Conservation (phyloP, 352 stramenopile genomes). For the Lagenidium sp. region DNA sequence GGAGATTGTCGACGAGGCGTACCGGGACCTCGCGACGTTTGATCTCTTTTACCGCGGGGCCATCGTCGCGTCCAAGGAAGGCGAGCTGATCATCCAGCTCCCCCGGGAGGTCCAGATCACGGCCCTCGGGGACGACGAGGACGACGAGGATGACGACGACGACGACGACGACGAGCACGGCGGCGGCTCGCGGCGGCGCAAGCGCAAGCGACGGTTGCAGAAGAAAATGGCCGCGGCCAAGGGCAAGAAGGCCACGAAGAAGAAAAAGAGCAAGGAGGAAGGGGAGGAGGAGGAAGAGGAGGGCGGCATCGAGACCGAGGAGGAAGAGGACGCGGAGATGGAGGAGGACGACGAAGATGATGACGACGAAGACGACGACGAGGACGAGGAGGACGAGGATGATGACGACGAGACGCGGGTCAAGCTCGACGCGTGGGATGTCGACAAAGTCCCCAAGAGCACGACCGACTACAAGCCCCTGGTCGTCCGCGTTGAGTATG, state of each 20-base stretch:
- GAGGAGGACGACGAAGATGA: slow-evolving; percentile 27
- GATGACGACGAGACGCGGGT: slow-evolving; percentile 9
- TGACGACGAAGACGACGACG: slow-evolving; percentile 27
- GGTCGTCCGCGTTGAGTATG: slow-evolving; percentile 70
- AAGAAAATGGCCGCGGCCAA: slow-evolving; percentile 1
- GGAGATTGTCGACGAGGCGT: slow-evolving; percentile 72
- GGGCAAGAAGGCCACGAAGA: slow-evolving; percentile 7
- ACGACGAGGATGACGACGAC: slow-evolving; percentile 5
- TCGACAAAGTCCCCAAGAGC: slow-evolving; percentile 58
- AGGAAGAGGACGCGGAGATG: slow-evolving; percentile 30
- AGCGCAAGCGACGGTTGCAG: slow-evolving; percentile 12
- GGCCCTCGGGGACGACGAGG: slow-evolving; percentile 20
- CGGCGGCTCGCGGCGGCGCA: slow-evolving; percentile 16
- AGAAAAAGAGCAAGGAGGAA: slow-evolving; percentile 17
- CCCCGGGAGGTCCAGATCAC: slow-evolving; percentile 46
- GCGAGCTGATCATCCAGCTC: slow-evolving; percentile 72
- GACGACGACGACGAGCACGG: slow-evolving; percentile 16
- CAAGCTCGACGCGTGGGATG: slow-evolving; percentile 53
- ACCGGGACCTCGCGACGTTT: slow-evolving; percentile 70
- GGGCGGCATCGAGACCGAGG: slow-evolving; percentile 12
- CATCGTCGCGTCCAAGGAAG: slow-evolving; percentile 78
- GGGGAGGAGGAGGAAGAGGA: slow-evolving; percentile 6
- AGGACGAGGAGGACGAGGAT: slow-evolving; percentile 28
- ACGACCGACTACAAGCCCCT: slow-evolving; percentile 63
- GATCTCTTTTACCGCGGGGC: slow-evolving; percentile 80